Base-by-base conservation (phyloP, 805 yeast genomes). In the Hanseniaspora pseudoguilliermondii region DNA sequence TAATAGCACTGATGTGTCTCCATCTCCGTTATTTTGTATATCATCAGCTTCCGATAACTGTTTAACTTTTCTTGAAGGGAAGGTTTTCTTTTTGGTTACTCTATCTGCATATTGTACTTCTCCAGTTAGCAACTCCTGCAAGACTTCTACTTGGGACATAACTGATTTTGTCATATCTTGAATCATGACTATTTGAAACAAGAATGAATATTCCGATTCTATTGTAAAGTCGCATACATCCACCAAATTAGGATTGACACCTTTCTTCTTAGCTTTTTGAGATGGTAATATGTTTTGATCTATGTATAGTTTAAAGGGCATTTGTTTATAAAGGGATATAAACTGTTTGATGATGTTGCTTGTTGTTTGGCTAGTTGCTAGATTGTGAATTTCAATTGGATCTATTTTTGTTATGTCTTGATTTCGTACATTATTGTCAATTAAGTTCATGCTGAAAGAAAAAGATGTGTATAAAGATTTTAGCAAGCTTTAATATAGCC, bases 121-220 rank as follows among this genome's bases (percentile, higher is more conserved):
- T 1, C 81, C 79, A 61, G 83, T 81, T n/a, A 76, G 68, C 51
- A 69, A 66, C 36, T 75, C 74, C 23, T 69, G 69, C 66, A 84
- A 69, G 6, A 74, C 76, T 59, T 84, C 91, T 3, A 82, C 62
- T 59, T 78, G 80, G n/a, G 71, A 66, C 21, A 77, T 63, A 21
- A 70, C 68, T 0, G 88, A 78, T 34, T 66, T 71, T 7, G 82
- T 71, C 1, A 78, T 70, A 66, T 83, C 81, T 60, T 74, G 74
- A 0, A 83, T 63, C 59, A 77, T 77, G 1, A 82, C 70, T 1
- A 85, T 75, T 63, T 80, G 81, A 65, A 82, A 82, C 10, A 78
- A 57, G 1, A 71, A 65, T 18, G 39, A 40, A 18, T 52, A 27
- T 8, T 68, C 71, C 15, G 64, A 55, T 21, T 63, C 58, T 0